Evolutionary conservation across 2,329 filamentous ascomycete genomes (phyloP).

Genomic region (Nothophaeocryptopus gaeumannii): DNA sequence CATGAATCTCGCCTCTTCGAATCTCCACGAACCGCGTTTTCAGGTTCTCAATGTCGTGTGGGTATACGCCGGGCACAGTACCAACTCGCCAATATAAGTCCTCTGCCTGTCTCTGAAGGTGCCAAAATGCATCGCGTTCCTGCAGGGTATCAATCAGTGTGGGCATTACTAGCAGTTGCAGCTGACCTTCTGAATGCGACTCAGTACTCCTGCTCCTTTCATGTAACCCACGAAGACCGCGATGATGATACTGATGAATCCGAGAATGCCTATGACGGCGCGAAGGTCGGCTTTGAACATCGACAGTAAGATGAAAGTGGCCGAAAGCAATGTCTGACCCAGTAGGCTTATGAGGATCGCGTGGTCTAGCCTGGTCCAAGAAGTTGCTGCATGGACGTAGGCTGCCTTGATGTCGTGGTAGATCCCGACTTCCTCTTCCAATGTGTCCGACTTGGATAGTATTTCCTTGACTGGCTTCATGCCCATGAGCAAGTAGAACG

Average conservation of each 20-base stretch:
- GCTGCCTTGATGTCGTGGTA: not conserved
- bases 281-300: not conserved
- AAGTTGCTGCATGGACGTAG: not conserved
- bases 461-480: not conserved
- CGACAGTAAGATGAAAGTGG: slow-evolving; percentile 13
- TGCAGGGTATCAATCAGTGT: not conserved
- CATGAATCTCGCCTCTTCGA: not conserved
- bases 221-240: not conserved
- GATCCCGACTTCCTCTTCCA: not conserved
- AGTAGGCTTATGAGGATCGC: slow-evolving; percentile 4
- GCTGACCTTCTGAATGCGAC: slow-evolving; percentile 1
- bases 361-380: not conserved
- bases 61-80: not conserved
- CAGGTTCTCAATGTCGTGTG: not conserved
- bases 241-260: not conserved
- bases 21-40: not conserved
- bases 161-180: not conserved
- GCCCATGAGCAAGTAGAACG: not conserved
- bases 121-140: slow-evolving; percentile 1
- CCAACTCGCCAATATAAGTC: not conserved
- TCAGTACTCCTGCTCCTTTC: not conserved
- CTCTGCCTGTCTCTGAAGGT: not conserved
- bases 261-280: not conserved
- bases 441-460: not conserved
- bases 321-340: slow-evolving; percentile 13